Conservation (phyloP, 1,284 basidiomycete genomes). For the Dichomitus squalens region DNA sequence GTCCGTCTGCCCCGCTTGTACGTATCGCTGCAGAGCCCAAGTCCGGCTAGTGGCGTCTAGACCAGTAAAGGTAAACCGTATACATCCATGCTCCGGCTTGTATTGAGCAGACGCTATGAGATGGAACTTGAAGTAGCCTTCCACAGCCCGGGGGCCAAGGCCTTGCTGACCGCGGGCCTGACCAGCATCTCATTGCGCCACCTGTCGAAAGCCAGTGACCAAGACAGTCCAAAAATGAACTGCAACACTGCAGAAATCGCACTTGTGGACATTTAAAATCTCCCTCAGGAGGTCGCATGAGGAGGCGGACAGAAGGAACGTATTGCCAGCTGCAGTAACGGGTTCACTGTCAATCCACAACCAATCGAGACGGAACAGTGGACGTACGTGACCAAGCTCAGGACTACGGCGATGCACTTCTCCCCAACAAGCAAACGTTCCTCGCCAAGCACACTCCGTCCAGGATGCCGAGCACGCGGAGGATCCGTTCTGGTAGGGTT, state of each 20-base stretch:
- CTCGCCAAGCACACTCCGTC: conserved; percentile 27
- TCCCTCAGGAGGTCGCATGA: background rate
- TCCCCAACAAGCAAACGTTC: conserved; percentile 15
- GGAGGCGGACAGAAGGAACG: background rate
- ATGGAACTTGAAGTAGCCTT: background rate
- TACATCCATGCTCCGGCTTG: background rate
- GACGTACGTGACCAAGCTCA: conserved; percentile 10
- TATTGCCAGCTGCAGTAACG: background rate
- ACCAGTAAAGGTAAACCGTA: background rate
- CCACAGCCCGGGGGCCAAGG: background rate
- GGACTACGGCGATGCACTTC: conserved; percentile 9
- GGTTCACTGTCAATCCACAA: too few relatives aligned
- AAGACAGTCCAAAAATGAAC: background rate
- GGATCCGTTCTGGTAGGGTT: conserved; percentile 33
- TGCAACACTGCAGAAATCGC: background rate
- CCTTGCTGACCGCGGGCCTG: background rate
- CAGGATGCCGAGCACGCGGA: conserved; percentile 35
- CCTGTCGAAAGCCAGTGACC: background rate
- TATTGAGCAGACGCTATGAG: background rate
- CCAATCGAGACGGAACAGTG: too few relatives aligned
- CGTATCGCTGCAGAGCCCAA: too few relatives aligned
- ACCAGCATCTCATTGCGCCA: conserved; percentile 3
- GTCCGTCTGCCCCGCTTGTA: too few relatives aligned
- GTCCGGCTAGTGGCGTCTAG: too few relatives aligned
- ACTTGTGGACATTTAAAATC: background rate